Evolutionary conservation across 2,329 filamentous ascomycete species (phyloP).

Genomic region (Alternaria viburni): DNA sequence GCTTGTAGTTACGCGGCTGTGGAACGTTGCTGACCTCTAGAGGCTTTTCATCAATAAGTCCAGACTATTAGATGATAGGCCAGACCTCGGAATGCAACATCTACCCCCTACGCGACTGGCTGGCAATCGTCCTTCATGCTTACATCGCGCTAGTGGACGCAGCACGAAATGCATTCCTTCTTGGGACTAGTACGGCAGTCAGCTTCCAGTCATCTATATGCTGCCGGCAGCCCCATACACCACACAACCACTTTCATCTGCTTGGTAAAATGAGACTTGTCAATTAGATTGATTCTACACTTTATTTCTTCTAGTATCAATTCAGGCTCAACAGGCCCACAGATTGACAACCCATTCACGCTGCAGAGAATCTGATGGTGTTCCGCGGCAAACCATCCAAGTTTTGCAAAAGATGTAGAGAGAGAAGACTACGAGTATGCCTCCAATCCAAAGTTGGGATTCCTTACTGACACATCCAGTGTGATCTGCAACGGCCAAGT

Average conservation of each 20-base stretch:
- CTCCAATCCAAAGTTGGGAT: background rate
- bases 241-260: background rate
- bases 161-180: constrained; percentile 6
- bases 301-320: background rate
- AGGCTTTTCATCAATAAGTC: background rate
- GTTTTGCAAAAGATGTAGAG: constrained; percentile 25
- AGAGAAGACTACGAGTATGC: constrained; percentile 19
- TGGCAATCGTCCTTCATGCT: background rate
- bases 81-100: background rate
- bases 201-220: background rate
- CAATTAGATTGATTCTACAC: background rate
- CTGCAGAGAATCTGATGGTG: constrained; percentile 7
- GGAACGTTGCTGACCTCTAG: background rate
- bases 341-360: too few relatives aligned
- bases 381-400: constrained; percentile 29
- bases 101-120: background rate
- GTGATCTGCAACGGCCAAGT: constrained; percentile 27
- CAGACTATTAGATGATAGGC: background rate
- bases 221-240: background rate
- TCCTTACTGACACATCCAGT: constrained; percentile 17
- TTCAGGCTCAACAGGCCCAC: background rate
- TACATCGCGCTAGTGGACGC: background rate
- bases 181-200: background rate
- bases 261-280: background rate
- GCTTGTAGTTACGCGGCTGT: background rate